Base-by-base conservation (phyloP, 768 basidiomycete genomes). In the Crassisporium funariophilum region DNA sequence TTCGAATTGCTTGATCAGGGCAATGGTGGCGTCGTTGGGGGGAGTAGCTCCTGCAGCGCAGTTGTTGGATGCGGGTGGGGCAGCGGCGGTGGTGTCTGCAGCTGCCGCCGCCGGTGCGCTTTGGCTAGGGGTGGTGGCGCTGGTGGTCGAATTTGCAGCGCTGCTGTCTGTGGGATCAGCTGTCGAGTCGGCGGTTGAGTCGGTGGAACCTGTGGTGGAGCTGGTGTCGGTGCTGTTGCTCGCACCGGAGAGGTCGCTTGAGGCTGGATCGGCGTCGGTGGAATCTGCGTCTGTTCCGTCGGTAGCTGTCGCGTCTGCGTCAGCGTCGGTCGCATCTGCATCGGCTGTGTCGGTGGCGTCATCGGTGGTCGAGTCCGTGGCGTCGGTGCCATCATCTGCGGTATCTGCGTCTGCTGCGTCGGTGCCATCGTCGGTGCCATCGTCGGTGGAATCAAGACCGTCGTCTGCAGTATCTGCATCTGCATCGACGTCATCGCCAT, bases 1-100 rank as follows among this genome's bases (percentile, higher is more conserved):
- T 56, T 68, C 66, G 53, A 65, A 66, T 29, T 54, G 25, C 39
- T 66, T 59, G 48, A 65, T 64, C 5, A 67, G 50, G 49, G 45
- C 51, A 39, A 65, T 40, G 10, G 65, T 66, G 4, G 61, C 65
- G 11, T 45, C 43, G 55, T 65, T 66, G 35, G 61, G 61, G 8
- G 58, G 46, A 5, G 51, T 43, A 21, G 35, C 22, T 16, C 39
- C 36, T 13, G 31, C 20, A 21, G 48, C 39, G 44, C 40, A 46
- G 35, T 33, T 41, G 17, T 33, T 35, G 17, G 7, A 16, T 34
- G 29, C 41, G 9, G 50, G n/a, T 4, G 47, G 19, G 36, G 35
- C 31, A 19, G 41, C 22, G 35, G 42, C 44, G 11, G 43, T 38
- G n/a, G 39, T 22, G 8, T 39, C 15, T 33, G 34, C 19, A 36